phyloP scores from a whole-genome alignment of 2,329 filamentous ascomycete species.

The Calonectria crousiana region DNA sequence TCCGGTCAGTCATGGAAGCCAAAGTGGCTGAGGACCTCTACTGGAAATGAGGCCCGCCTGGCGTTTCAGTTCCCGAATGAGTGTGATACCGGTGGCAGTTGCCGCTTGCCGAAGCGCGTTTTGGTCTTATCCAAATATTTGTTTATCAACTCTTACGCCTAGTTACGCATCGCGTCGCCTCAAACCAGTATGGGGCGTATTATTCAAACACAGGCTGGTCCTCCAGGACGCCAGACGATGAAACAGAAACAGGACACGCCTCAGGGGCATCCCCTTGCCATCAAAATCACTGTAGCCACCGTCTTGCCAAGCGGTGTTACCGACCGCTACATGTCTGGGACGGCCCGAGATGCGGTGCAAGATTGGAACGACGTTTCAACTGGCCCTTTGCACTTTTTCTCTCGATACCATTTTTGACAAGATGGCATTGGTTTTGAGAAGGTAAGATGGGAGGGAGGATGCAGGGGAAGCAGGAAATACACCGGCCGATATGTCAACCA shows the following conservation, averaged over 20 bases:
- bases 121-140: slow-evolving; percentile 1
- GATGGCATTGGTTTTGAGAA: neutral
- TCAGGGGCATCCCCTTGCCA: neutral
- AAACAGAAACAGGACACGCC: slow-evolving; percentile 20
- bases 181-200: neutral
- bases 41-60: slow-evolving; percentile 62
- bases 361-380: slow-evolving; percentile 50
- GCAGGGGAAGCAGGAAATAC: neutral
- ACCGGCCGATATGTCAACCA: neutral
- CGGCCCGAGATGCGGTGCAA: slow-evolving; percentile 2
- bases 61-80: slow-evolving; percentile 16
- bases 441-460: neutral
- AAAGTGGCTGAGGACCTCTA: slow-evolving; percentile 67
- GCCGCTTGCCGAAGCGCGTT: slow-evolving; percentile 25
- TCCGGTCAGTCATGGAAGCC: slow-evolving; percentile 70
- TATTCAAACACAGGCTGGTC: neutral
- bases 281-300: neutral
- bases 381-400: slow-evolving; percentile 25
- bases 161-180: slow-evolving; percentile 1
- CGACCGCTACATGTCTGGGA: slow-evolving; percentile 7
- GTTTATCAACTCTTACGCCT: neutral
- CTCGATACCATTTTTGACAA: neutral
- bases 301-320: neutral
- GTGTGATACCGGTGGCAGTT: slow-evolving; percentile 22
- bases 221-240: slow-evolving; percentile 14